These are phyloP conservation scores for Didymella sp. DNA, from an alignment of 2,329 filamentous ascomycete genomes.

Conservation along the genomic window DNA sequence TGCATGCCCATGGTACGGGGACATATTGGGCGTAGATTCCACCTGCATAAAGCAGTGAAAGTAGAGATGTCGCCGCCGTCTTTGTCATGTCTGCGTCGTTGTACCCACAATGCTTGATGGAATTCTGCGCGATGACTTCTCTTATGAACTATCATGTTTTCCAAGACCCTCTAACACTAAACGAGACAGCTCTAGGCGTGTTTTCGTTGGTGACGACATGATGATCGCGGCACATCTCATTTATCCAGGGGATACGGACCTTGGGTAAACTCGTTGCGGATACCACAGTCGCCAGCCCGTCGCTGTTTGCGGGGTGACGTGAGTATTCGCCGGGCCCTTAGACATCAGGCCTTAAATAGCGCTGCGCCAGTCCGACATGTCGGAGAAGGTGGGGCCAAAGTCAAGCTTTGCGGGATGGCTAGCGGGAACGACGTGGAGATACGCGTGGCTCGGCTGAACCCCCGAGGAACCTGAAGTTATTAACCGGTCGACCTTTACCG, in stretches of 20 bases:
- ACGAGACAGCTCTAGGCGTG: not conserved
- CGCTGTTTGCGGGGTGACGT: not conserved
- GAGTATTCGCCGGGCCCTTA: not conserved
- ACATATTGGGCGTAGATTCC: not conserved
- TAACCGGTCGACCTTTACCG: not conserved
- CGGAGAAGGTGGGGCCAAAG: not conserved
- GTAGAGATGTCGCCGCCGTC: not conserved
- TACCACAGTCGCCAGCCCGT: not conserved
- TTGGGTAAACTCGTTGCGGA: not conserved
- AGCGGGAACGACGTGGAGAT: not conserved
- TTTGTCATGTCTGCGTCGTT: not conserved
- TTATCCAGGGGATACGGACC: not conserved
- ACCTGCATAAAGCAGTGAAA: not conserved
- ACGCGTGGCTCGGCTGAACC: not conserved
- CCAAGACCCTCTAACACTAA: not conserved
- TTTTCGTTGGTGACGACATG: not conserved
- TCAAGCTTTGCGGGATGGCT: slow-evolving; percentile 1
- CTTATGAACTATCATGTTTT: not conserved
- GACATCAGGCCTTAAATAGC: not conserved
- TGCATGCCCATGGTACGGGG: not conserved
- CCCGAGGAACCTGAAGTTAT: not conserved
- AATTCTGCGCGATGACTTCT: not conserved
- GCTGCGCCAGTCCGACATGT: not conserved
- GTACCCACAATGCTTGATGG: not conserved
- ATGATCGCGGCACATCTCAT: not conserved